Evolutionary conservation across 2,329 filamentous ascomycete genomes (phyloP).

Genomic region (Fragosphaeria purpurea): DNA sequence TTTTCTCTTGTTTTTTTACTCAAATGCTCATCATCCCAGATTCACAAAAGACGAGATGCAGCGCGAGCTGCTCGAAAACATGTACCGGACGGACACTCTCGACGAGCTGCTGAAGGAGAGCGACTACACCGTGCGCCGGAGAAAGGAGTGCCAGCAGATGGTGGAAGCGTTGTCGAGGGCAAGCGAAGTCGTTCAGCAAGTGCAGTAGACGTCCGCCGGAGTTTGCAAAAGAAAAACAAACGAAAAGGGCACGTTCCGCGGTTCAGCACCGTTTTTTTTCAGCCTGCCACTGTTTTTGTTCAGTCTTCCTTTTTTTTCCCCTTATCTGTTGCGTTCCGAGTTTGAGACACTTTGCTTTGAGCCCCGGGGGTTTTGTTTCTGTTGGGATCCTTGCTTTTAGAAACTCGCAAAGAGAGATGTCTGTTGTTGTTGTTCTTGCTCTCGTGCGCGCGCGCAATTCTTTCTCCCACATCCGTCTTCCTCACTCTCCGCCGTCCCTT

Average conservation of each 20-base stretch:
- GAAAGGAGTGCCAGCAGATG: slow-evolving; percentile 99
- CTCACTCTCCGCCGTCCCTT: neutral
- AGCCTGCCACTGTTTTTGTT: too few relatives aligned
- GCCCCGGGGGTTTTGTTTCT: too few relatives aligned
- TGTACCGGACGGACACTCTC: slow-evolving; percentile 85
- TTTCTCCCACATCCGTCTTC: neutral
- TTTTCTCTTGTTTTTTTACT: neutral
- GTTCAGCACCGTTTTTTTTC: too few relatives aligned
- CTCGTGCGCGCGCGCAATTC: too few relatives aligned
- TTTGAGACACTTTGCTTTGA: too few relatives aligned
- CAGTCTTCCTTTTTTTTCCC: too few relatives aligned
- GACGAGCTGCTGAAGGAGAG: slow-evolving; percentile 96
- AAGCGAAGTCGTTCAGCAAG: slow-evolving; percentile 88
- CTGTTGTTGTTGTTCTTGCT: neutral
- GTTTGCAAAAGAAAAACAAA: too few relatives aligned
- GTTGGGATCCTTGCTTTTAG: too few relatives aligned
- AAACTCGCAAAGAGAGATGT: too few relatives aligned
- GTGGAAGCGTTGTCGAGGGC: slow-evolving; percentile 85
- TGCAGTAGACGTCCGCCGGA: slow-evolving; percentile 36
- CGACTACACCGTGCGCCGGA: slow-evolving; percentile 86
- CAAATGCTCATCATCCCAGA: slow-evolving; percentile 31
- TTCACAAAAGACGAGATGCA: slow-evolving; percentile 99
- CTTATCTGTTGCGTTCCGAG: too few relatives aligned
- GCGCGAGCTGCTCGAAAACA: slow-evolving; percentile 87
- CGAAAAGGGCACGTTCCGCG: too few relatives aligned